Evolutionary conservation across 2,329 filamentous ascomycete genomes (phyloP).

Genomic region (Fusarium algeriense): DNA sequence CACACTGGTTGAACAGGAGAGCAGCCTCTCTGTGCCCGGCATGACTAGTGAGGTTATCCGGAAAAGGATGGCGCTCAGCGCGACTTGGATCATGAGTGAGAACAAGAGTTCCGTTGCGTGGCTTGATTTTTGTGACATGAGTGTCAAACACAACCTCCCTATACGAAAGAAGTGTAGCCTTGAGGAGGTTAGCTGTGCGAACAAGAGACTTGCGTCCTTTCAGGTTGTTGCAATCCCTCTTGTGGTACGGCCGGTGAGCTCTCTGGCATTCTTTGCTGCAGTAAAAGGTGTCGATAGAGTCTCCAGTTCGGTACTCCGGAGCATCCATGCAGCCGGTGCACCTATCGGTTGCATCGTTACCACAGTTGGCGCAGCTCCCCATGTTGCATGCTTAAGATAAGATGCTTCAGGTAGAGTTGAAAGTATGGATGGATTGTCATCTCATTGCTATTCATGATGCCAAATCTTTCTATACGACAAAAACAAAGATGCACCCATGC

Average conservation of each 20-base stretch:
- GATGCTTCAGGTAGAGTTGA: neutral
- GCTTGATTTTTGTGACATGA: conserved; percentile 7
- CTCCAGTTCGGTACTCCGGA: conserved; percentile 29
- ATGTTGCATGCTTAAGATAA: neutral
- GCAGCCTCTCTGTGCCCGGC: conserved; percentile 19
- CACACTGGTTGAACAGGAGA: conserved; percentile 13
- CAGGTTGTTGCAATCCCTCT: conserved; percentile 11
- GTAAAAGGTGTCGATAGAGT: conserved; percentile 13
- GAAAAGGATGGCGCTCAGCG: conserved; percentile 8
- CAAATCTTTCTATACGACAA: neutral
- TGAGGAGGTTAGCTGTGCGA: conserved; percentile 17
- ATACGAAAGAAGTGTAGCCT: conserved; percentile 18
- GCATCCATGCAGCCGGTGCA: conserved; percentile 10
- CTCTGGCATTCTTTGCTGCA: conserved; percentile 26
- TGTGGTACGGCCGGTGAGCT: conserved; percentile 17
- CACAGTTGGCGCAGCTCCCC: conserved; percentile 18
- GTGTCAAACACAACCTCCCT: conserved; percentile 15
- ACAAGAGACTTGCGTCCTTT: conserved; percentile 14
- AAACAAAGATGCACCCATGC: neutral
- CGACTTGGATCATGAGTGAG: neutral
- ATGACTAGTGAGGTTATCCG: conserved; percentile 8
- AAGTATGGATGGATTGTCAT: neutral
- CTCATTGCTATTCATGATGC: conserved; percentile 11
- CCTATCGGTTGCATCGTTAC: neutral
- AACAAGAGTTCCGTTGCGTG: conserved; percentile 2